Evolutionary conservation across 2,329 filamentous ascomycete genomes (phyloP), one percentile per base, ranked within the genome.

Genomic region (Xylariaceae sp.): DNA sequence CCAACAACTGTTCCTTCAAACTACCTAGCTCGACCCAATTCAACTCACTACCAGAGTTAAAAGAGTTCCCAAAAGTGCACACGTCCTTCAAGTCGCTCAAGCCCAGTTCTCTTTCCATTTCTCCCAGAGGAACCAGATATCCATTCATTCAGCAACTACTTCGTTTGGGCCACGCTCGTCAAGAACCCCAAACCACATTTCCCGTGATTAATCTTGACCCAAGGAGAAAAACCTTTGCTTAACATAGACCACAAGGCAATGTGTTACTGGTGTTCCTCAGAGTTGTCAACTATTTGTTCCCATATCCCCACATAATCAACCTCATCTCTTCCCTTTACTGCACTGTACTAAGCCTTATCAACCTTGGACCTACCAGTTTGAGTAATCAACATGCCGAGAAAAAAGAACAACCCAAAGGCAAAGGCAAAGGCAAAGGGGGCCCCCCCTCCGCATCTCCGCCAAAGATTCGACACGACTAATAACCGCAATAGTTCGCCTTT

Each of bases 361-460:
- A n/a, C n/a, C n/a, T n/a, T n/a, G n/a, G n/a, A n/a, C n/a, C n/a
- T n/a, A n/a, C n/a, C n/a, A n/a, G n/a, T n/a, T n/a, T n/a, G n/a
- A n/a, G n/a, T n/a, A n/a, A n/a, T n/a, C n/a, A n/a, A n/a, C n/a
- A 70, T 70, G 68, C 52, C 67, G 16, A 69, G 55, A 46, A 67
- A 65, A 49, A 68, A 62, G 44, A 49, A 28, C 39, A 53, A 40
- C 14, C 6, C 21, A 34, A 63, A 56, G 36, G 57, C 58, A 23
- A 69, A 62, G 34, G 43, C 48, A n/a, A 63, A 49, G 39, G 53
- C 60, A 17, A 67, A 62, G 43, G 56, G 60, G n/a, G 12, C 43
- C 3, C 60, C 53, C 19, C 53, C 61, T 34, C 57, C 59, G 26
- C 56, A 56, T 9, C 24, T 43, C 17, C 53, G 41, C 37, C 56